Evolutionary conservation across 2,329 filamentous ascomycete genomes (phyloP), one percentile per base, ranked within the genome.

Genomic region (Xylaria polymorpha): DNA sequence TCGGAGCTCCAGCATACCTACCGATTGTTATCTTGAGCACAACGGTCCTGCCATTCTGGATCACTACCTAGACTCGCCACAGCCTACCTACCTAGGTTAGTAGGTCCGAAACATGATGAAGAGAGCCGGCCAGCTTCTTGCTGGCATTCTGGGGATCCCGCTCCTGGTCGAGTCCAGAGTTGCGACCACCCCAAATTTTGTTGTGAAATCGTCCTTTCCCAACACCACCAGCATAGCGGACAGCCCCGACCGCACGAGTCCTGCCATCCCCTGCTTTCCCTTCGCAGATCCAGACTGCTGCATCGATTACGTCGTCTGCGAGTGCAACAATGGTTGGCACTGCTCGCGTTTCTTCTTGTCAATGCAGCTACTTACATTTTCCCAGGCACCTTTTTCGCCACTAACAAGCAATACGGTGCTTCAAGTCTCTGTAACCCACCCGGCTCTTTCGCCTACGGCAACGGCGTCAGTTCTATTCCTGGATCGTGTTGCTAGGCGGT

Each of bases 211-310:
- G 35, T 56, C 67, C 20, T 74, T 71, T 61, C 62, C 63, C 50
- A 75, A 74, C 32, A 29, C 61, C 48, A 73, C 71, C 25, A 44
- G 46, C 29, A 44, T 46, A 4, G 66, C 66, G 6, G 46, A 35
- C 46, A 56, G 22, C 9, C 18, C 61, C 10, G 18, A 32, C 29
- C 37, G 20, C 37, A 56, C 50, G 8, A 37, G 15, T 29, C 14
- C 20, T 22, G 41, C 50, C 53, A 22, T 62, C 39, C 46, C 70
- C 35, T 76, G 74, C 55, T 63, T 74, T 20, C 74, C 74, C 2
- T 76, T 74, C 65, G 68, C 70, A 51, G 74, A 76, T 64, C 73
- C 73, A 14, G 56, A 73, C 43, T 76, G 74, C 51, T 76, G 75
- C 35, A 63, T 75, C 32, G 57, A 68, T 29, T 4, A 32, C 6